Evolutionary conservation across 2,329 filamentous ascomycete species (phyloP).

Genomic region (Diaporthe eres): DNA sequence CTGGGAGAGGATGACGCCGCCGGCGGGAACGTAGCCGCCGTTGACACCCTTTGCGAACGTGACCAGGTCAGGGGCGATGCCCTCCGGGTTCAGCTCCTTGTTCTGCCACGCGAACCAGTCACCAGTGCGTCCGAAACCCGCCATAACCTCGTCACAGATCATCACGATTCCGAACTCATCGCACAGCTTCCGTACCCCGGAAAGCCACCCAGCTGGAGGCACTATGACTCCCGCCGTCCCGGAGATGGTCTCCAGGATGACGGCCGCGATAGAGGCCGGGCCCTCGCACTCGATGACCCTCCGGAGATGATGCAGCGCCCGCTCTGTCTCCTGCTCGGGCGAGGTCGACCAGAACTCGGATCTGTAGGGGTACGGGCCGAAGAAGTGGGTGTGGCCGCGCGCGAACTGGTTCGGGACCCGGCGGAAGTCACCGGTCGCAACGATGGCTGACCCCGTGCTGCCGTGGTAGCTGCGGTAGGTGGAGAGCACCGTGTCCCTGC

Average conservation of each 20-base stretch:
- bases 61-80: conserved; percentile 36
- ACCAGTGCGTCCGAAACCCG: conserved; percentile 38
- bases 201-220: conserved; percentile 37
- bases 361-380: conserved; percentile 38
- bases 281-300: conserved; percentile 41
- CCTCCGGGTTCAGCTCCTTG: conserved; percentile 35
- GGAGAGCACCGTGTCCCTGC: conserved; percentile 41
- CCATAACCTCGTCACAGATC: conserved; percentile 42
- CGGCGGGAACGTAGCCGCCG: conserved; percentile 39
- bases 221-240: conserved; percentile 40
- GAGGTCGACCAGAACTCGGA: conserved; percentile 42
- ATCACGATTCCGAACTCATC: conserved; percentile 40
- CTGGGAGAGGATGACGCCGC: conserved; percentile 39
- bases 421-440: conserved; percentile 45
- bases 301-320: conserved; percentile 40
- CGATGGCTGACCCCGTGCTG: conserved; percentile 42
- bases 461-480: conserved; percentile 46
- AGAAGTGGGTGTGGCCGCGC: conserved; percentile 41
- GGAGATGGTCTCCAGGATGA: conserved; percentile 38
- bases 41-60: conserved; percentile 42
- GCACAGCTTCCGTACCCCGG: conserved; percentile 37
- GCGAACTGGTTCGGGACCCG: conserved; percentile 42
- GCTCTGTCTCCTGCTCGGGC: conserved; percentile 36
- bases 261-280: conserved; percentile 26
- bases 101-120: conserved; percentile 43